These are phyloP conservation scores for Chaetothyriales sp. DNA, from an alignment of 2,329 filamentous ascomycete genomes.

Conservation along the genomic window DNA sequence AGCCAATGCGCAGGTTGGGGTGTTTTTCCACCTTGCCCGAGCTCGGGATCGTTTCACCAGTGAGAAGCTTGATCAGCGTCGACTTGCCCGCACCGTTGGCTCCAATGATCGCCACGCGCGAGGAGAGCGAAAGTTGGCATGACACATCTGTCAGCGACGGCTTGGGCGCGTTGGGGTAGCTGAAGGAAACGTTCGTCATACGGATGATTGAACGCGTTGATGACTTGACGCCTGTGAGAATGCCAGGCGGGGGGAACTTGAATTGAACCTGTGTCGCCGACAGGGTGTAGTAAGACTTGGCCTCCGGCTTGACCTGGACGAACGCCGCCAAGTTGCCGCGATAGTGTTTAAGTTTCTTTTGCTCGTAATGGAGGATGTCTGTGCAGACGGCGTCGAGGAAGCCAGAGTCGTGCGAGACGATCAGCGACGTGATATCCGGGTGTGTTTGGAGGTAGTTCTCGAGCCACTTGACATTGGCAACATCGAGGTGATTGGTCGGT, in stretches of 20 bases:
- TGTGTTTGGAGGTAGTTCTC: conserved; percentile 92
- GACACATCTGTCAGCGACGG: conserved; percentile 77
- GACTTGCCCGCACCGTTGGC: conserved; percentile 97
- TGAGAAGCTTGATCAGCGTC: conserved; percentile 92
- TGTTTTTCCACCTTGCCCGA: conserved; percentile 89
- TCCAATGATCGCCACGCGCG: conserved; percentile 88
- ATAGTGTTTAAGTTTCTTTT: conserved; percentile 66
- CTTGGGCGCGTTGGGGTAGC: conserved; percentile 80
- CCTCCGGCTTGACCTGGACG: conserved; percentile 79
- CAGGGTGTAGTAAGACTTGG: conserved; percentile 94
- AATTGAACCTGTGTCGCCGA: conserved; percentile 80
- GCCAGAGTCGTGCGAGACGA: conserved; percentile 94
- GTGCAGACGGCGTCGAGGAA: conserved; percentile 97
- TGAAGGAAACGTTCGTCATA: conserved; percentile 81
- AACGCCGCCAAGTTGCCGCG: conserved; percentile 45
- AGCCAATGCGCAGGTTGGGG: conserved; percentile 93
- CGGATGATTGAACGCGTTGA: conserved; percentile 85
- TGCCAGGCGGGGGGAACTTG: conserved; percentile 94
- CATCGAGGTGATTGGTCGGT: conserved; percentile 96
- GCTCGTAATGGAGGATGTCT: conserved; percentile 97
- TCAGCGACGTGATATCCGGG: conserved; percentile 89
- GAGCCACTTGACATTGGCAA: conserved; percentile 89
- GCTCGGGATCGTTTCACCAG: conserved; percentile 75
- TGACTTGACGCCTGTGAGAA: conserved; percentile 88
- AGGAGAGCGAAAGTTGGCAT: conserved; percentile 77